Base-by-base conservation (phyloP, 805 yeast species). In the Komagataella phaffii region DNA sequence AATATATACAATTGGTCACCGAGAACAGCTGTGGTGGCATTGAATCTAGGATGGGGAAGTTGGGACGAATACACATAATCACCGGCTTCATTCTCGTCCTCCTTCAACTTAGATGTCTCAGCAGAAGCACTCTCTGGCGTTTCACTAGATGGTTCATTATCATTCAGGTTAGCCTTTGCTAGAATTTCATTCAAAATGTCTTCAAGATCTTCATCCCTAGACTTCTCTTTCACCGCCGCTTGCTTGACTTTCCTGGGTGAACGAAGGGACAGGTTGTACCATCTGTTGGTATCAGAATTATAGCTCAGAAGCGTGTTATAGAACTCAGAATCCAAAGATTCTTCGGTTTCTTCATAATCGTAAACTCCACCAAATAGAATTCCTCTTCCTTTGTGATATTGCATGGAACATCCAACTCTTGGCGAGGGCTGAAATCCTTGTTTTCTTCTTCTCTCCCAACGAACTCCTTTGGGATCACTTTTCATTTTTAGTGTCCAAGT, bases 271-370 rank as follows among this genome's bases (percentile, higher is more conserved):
- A 89, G 65, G 6, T 84, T 76, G 60, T 79, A 86, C 98, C 99
- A 91, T 63, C 96, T 78, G 65, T 91, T 91, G 17, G 81, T 73
- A 59, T 88, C 96, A 17, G 83, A 72, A 56, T 89, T 95, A 64
- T 87, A 91, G 1, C 95, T 83, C 59, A 80, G 80, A 49, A 91
- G 66, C 54, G 82, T 81, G 64, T 90, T 89, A 68, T 77, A 91
- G 64, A 90, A 91, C 49, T 78, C 80, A 1, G 96, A 88, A 48
- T 85, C 91, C 54, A 91, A 69, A 51, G 85, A 79, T 66, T 93
- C 98, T 64, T 91, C 98, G 12, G 96, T 91, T 66, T 91, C 99
- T 58, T 90, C 96, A 55, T 77, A 86, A 65, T 91, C 98, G 60
- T 79, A 90, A 12, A 93, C 99, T 59, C 98, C 98, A 44, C 98